Conservation (phyloP, 495 filamentous ascomycete species). For the Penicillium bialowiezense region DNA sequence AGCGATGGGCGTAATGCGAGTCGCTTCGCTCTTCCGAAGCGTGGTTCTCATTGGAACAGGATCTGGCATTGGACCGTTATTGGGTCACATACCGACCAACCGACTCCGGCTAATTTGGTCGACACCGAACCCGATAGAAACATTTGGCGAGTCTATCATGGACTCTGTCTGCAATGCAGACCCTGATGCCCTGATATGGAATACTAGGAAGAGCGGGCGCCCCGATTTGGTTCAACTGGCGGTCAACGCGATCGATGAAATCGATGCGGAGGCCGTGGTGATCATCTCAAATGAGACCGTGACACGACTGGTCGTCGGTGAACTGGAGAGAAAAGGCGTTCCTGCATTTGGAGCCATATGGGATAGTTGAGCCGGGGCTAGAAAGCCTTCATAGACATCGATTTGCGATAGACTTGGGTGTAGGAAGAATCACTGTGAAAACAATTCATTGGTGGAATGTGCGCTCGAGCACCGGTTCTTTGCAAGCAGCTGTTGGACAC, state of each 20-base stretch:
- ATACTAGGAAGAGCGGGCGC: slow-evolving; percentile 42
- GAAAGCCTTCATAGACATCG: no score
- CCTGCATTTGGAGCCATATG: slow-evolving; percentile 63
- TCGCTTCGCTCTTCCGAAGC: slow-evolving; percentile 56
- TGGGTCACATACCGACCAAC: slow-evolving; percentile 10
- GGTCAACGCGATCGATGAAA: slow-evolving; percentile 27
- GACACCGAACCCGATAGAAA: slow-evolving; percentile 37
- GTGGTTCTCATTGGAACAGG: slow-evolving; percentile 66
- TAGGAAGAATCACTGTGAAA: no score
- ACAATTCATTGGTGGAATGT: no score
- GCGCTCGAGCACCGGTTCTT: no score
- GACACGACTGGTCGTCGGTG: slow-evolving; percentile 60
- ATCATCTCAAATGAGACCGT: slow-evolving; percentile 62
- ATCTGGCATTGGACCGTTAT: slow-evolving; percentile 60
- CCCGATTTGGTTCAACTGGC: slow-evolving; percentile 43
- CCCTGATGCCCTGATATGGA: slow-evolving; percentile 47
- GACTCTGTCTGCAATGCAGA: slow-evolving; percentile 42
- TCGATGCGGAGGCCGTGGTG: slow-evolving; percentile 56
- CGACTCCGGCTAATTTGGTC: slow-evolving; percentile 33
- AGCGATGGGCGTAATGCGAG: slow-evolving; percentile 63
- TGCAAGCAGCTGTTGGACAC: no score
- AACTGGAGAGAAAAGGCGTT: slow-evolving; percentile 56
- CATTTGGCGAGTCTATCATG: slow-evolving; percentile 44
- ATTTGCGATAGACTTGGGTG: no score
- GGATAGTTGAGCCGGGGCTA: slow-evolving; percentile 31